Evolutionary conservation across 805 yeast genomes (phyloP).

Genomic region (Metschnikowia sp.): DNA sequence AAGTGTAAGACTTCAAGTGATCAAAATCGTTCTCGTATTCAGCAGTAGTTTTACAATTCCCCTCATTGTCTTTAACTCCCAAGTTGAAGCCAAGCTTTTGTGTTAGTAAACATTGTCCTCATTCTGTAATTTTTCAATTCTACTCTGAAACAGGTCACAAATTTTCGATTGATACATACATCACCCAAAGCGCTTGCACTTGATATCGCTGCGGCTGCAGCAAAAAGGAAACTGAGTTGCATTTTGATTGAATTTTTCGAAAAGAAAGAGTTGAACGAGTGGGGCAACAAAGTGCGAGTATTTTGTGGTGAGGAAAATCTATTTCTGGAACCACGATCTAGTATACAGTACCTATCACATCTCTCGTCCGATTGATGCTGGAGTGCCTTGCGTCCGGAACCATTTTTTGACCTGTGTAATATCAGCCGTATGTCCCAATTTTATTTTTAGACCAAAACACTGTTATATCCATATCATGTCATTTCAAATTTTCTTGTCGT

Average conservation of each 20-base stretch:
- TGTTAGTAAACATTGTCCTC: slow-evolving; percentile 10
- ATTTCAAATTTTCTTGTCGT: too few species aligned
- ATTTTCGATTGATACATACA: slow-evolving; percentile 22
- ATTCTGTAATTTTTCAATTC: not conserved
- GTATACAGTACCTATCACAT: too few species aligned
- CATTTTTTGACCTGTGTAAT: too few species aligned
- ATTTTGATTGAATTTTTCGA: slow-evolving; percentile 17
- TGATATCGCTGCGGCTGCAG: slow-evolving; percentile 47
- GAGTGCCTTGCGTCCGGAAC: too few species aligned
- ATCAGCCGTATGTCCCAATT: too few species aligned
- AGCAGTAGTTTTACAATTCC: slow-evolving; percentile 68
- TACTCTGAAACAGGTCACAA: too few species aligned
- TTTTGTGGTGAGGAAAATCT: slow-evolving; percentile 8
- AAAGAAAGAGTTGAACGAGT: not conserved
- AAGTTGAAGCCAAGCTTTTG: slow-evolving; percentile 50
- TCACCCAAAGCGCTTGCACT: slow-evolving; percentile 59
- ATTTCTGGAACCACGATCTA: slow-evolving; percentile 5
- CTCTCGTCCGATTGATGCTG: too few species aligned
- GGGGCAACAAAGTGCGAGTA: slow-evolving; percentile 4
- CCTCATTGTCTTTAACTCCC: slow-evolving; percentile 75
- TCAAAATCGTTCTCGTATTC: slow-evolving; percentile 72
- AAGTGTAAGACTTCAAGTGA: slow-evolving; percentile 54
- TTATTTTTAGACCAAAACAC: too few species aligned
- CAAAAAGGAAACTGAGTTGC: slow-evolving; percentile 41
- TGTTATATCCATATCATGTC: too few species aligned